These are phyloP conservation scores for Avena sativa DNA, from an alignment of 176 grass and related monocot species.

Conservation along the genomic window DNA sequence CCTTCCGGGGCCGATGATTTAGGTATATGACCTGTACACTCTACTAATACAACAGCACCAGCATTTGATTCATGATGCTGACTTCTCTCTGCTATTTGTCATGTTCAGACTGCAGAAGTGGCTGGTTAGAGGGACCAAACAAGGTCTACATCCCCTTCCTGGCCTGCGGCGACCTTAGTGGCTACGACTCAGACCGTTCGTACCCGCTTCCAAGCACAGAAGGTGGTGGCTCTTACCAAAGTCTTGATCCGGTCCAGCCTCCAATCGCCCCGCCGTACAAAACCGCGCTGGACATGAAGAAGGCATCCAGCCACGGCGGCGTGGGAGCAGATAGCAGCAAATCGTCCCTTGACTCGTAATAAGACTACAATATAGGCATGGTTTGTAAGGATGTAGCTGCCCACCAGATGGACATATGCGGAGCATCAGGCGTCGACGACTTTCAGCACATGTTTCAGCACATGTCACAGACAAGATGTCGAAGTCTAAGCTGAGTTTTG, in stretches of 20 bases:
- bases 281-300: conserved; percentile 75
- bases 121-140: conserved; percentile 92
- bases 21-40: conserved; percentile 14
- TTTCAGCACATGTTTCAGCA: background rate
- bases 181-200: conserved; percentile 82
- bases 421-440: background rate
- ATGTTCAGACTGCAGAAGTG: conserved; percentile 77
- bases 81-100: background rate
- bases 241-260: conserved; percentile 84
- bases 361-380: background rate
- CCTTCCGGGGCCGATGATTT: conserved; percentile 69
- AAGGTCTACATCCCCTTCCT: conserved; percentile 86
- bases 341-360: conserved; percentile 39
- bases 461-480: background rate
- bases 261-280: conserved; percentile 89
- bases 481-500: background rate
- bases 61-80: background rate
- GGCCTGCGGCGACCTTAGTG: conserved; percentile 85
- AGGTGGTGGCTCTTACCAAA: conserved; percentile 51
- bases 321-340: conserved; percentile 39
- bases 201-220: conserved; percentile 66
- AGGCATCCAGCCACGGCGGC: conserved; percentile 57
- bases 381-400: background rate
- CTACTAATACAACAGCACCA: background rate
- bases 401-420: background rate